A percentile compares a stretch with the other conserved stretches of the same genome.
Evolutionary conservation across 257 asterid species (phyloP).

Genomic region (Henckelia pumila): DNA sequence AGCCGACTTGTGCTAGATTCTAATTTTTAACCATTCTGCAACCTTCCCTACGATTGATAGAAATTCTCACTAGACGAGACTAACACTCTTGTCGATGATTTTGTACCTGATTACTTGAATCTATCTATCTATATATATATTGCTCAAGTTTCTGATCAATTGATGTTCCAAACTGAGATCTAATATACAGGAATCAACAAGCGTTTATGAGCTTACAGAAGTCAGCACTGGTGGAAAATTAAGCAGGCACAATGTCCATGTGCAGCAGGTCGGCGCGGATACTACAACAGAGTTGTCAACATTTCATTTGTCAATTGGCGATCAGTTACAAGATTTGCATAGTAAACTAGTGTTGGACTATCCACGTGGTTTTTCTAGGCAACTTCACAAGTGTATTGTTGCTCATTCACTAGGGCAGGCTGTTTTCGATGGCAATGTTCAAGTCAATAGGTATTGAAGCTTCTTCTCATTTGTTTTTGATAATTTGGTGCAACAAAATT

Average conservation of each 20-base stretch:
- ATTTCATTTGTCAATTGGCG: slow-evolving; percentile 70
- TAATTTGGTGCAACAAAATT: too few species aligned
- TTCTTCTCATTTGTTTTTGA: slow-evolving; percentile 6
- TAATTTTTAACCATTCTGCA: neutral
- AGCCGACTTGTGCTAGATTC: neutral
- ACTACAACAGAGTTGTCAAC: slow-evolving; percentile 76
- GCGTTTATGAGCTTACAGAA: slow-evolving; percentile 68
- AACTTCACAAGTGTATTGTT: slow-evolving; percentile 93
- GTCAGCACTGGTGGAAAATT: slow-evolving; percentile 90
- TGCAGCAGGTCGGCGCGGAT: slow-evolving; percentile 82
- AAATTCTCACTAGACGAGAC: neutral
- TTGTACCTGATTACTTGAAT: too few species aligned
- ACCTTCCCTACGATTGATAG: neutral
- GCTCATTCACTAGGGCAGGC: slow-evolving; percentile 88
- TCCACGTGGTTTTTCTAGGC: slow-evolving; percentile 80
- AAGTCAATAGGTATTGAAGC: slow-evolving; percentile 72
- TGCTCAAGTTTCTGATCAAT: neutral
- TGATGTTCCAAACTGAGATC: neutral
- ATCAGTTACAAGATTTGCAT: slow-evolving; percentile 87
- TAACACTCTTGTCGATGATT: neutral
- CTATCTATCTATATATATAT: neutral
- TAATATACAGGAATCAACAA: slow-evolving; percentile 56
- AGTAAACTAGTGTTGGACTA: slow-evolving; percentile 79
- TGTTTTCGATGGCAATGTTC: slow-evolving; percentile 89
- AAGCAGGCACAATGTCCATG: slow-evolving; percentile 85